Conservation (phyloP, 768 basidiomycete genomes). For the Tylopilus felleus region DNA sequence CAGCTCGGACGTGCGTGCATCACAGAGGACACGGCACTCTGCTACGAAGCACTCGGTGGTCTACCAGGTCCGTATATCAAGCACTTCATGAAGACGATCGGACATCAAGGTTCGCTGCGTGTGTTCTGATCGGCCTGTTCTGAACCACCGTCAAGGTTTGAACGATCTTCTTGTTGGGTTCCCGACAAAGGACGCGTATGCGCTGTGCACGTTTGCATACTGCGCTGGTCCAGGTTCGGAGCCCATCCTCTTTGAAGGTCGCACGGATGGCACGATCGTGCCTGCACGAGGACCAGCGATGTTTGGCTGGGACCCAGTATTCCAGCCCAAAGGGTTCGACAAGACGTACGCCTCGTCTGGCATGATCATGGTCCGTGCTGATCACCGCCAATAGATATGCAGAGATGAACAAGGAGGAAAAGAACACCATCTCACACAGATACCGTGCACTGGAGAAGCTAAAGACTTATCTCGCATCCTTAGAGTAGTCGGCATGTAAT, state of each 20-base stretch:
- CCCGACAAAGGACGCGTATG: constrained; percentile 73
- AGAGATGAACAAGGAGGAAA: constrained; percentile 61
- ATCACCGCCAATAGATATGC: constrained; percentile 44
- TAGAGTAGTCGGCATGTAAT: constrained; percentile 3
- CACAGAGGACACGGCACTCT: constrained; percentile 94
- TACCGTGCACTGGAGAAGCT: constrained; percentile 62
- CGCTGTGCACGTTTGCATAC: constrained; percentile 96
- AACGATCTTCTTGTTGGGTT: constrained; percentile 82
- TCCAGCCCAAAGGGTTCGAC: constrained; percentile 71
- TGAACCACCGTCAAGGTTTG: constrained; percentile 45
- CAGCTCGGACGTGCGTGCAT: constrained; percentile 55
- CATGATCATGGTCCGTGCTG: background rate
- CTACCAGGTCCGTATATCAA: constrained; percentile 99
- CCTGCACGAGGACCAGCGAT: constrained; percentile 69
- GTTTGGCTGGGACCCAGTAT: constrained; percentile 93
- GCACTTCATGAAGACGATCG: constrained; percentile 77
- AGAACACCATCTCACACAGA: constrained; percentile 65
- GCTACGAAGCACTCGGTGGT: constrained; percentile 83
- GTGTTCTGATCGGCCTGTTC: background rate
- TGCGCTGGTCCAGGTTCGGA: constrained; percentile 77
- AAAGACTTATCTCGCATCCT: constrained; percentile 36
- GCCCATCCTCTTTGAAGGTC: constrained; percentile 82
- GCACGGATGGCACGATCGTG: constrained; percentile 88
- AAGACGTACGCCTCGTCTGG: constrained; percentile 57
- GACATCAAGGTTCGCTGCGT: constrained; percentile 66